Percentiles rank a stretch among this genome's conserved stretches.
phyloP scores from a whole-genome alignment of 305 asterid species.

The Fraxinus sp. region DNA sequence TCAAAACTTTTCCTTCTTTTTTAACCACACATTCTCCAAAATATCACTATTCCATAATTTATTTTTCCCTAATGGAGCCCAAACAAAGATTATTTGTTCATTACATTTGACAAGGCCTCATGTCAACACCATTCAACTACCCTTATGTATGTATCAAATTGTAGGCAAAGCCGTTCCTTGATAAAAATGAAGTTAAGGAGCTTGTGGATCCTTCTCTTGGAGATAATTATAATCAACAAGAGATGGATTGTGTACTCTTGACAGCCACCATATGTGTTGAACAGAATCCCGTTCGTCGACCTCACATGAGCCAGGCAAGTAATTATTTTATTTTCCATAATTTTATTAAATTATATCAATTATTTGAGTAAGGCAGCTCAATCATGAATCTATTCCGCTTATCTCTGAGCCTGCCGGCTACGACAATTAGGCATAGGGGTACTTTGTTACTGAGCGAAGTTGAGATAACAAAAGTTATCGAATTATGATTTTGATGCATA shows the following conservation, averaged over 20 bases:
- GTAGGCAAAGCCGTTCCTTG: slow-evolving; percentile 69
- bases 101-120: not conserved
- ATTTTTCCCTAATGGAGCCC: not conserved
- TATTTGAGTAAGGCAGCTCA: not conserved
- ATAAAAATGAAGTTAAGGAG: slow-evolving; percentile 30
- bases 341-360: not conserved
- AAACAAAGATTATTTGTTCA: not conserved
- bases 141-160: not conserved
- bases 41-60: not conserved
- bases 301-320: slow-evolving; percentile 63
- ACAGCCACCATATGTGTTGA: slow-evolving; percentile 53
- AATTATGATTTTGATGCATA: not conserved
- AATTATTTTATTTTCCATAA: not conserved
- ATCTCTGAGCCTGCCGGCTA: not conserved
- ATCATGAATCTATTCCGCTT: not conserved
- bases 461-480: not conserved
- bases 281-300: slow-evolving; percentile 48
- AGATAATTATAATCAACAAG: slow-evolving; percentile 32
- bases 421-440: not conserved
- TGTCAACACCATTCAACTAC: not conserved
- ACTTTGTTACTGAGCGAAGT: not conserved
- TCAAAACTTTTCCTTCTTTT: too few species aligned
- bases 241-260: slow-evolving; percentile 42
- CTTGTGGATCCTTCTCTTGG: slow-evolving; percentile 52
- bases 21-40: not conserved